Base-by-base conservation (phyloP, 116 monocot species). In the Iris pallida region DNA sequence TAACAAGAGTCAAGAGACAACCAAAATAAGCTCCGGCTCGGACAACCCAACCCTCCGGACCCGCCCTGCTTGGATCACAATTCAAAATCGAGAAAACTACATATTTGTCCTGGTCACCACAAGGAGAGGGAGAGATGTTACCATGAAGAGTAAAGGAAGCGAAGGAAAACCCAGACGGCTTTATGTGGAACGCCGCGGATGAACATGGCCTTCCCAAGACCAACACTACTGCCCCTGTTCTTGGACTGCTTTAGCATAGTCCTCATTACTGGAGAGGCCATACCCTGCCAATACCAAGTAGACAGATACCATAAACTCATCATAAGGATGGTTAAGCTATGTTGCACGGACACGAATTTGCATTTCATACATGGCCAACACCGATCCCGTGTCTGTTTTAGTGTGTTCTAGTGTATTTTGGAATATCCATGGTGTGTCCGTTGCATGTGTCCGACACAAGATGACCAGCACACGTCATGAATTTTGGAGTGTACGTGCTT, bases 251-350 rank as follows among this genome's bases (percentile, higher is more conserved):
- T 86, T 49, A 86, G 58, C 79, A 82, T 82, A 18, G 18, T 66
- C 76, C 71, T 68, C 57, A 86, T 63, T 61, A 86, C 86, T 4
- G 82, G 79, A 56, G 86, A 86, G 53, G 86, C 67, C 71, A 74
- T 82, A 9, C 79, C 82, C 86, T 86, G 68, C 20, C 0, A 30
- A 57, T 6, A 11, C 11, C 0, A 53, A 60, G 19, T 7, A 30
- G 3, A 30, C 30, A 30, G 30, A 1, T 30, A 30, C 30, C 3
- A n/a, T n/a, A n/a, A n/a, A n/a, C n/a, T n/a, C n/a, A n/a, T n/a
- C n/a, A n/a, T 19, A 17, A 0, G 42, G 6, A 47, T 16, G 2
- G 15, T 20, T 8, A 5, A 60, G 40, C 15, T n/a, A 17, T 4
- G 40, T 20, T 6, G 6, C 7, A 10, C 1, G 43, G 48, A 5